Base-by-base conservation (phyloP, 2,329 filamentous ascomycete genomes). In the Phyllosticta paracitricarpa region DNA sequence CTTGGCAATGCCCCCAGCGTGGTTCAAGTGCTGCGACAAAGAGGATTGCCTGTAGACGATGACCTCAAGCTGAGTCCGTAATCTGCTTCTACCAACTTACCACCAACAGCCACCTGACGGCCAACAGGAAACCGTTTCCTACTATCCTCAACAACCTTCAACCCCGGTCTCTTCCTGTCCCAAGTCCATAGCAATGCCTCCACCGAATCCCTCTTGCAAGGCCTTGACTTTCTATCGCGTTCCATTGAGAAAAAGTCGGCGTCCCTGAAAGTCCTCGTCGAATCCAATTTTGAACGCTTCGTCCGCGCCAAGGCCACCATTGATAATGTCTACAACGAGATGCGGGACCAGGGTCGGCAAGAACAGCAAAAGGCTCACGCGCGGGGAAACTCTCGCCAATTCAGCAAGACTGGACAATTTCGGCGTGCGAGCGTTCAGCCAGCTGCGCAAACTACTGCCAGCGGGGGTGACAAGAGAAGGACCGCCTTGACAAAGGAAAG, bases 181-280 rank as follows among this genome's bases (percentile, higher is more conserved):
- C 90, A 97, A 73, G 88, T 95, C 65, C 95, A 99, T 73, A 86
- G 89, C 63, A 84, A 86, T 56, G 93, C 89, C 60, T 91, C 93
- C 61, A 96, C 92, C 0, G 84, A 91, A 67, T 84, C 86, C 54
- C 80, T 99, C 1, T 80, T 96, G 12, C 81, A 84, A 56, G 95
- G 94, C 2, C 83, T 99, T 22, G 89, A 96, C 66, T 86, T 89
- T 63, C 83, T 99, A 22, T 94, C 91, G 19, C 84, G 84, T 64
- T 97, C 93, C 0, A 99, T 99, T 69, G 94, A 97, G 69, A 90
- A 97, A 76, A 99, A 99, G 75, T 97, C 93, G 0, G 94, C 93
- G 0, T 97, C 92, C 3, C 82, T 99, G 64, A 99, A 99, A 72
- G 89, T 96, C 10, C 82, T 99, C 19, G 94, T 99, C 25, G 94